Base-by-base conservation (phyloP, 257 asterid genomes). In the Thymus quinquecostatus region DNA sequence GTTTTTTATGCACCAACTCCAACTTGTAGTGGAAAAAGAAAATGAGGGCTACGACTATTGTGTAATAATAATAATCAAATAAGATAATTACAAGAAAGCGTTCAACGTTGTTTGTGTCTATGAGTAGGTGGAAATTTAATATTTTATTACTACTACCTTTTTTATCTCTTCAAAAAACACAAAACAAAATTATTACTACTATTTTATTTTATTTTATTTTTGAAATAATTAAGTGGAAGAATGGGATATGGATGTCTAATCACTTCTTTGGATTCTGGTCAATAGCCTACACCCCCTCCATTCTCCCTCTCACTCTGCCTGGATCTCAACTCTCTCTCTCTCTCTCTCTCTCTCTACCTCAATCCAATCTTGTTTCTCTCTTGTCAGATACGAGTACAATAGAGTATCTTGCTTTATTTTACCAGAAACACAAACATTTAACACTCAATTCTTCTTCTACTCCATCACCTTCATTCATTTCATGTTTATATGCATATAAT, bases 231-330 rank as follows among this genome's bases (percentile, higher is more conserved):
- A 21, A 21, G 21, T 21, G 21, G 21, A 21, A 21, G 21, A 21
- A 21, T 21, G 21, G 38, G 69, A 64, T 64, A 30, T 64, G 59
- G 77, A 50, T 66, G 74, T 65, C 64, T 36, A 64, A 64, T 70
- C 81, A 65, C 33, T 71, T 70, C 56, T 76, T 21, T 70, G 72
- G 73, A 70, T 70, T 63, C 66, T 60, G 66, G 73, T 65, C 61
- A 60, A 54, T 51, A 40, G 28, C 54, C 21, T 21, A 21, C 21
- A 21, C 21, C 21, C 27, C 29, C 43, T 33, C 56, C 4, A 6
- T 48, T 38, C 41, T 36, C 4, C 3, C n/a, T 14, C 57, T 47
- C 78, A 21, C 21, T 21, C 21, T 21, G 21, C 66, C 68, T 74
- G 68, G 78, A 74, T 74, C 79, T 74, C 78, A 48, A 74, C 66